Percentiles rank a stretch among this genome's conserved stretches.
Evolutionary conservation across 169 alveolate species (phyloP).

Genomic region (Babesia microti): DNA sequence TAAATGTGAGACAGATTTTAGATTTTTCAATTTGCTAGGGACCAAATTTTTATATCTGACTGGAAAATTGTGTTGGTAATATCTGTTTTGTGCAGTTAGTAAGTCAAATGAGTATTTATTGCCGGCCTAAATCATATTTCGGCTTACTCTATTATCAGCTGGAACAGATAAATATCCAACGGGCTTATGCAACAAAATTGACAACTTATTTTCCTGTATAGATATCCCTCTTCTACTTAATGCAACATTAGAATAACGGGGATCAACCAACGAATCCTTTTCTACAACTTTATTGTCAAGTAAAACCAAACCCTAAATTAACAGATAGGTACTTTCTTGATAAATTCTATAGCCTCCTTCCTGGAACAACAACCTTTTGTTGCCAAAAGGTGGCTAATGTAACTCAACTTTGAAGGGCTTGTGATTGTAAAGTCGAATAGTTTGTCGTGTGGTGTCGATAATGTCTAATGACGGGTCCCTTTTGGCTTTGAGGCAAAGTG

Average conservation of each 20-base stretch:
- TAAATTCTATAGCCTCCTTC: no score
- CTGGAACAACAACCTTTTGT: no score
- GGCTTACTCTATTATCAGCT: conserved; percentile 5
- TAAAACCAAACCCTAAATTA: conserved; percentile 13
- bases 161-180: conserved; percentile 29
- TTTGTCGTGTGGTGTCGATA: no score
- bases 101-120: conserved; percentile 25
- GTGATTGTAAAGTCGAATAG: no score
- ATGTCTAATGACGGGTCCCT: no score
- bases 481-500: no score
- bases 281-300: conserved; percentile 7
- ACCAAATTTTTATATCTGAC: conserved; percentile 4
- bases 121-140: background rate
- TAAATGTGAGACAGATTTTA: conserved; percentile 28
- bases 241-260: conserved; percentile 1
- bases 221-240: conserved; percentile 1
- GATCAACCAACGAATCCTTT: conserved; percentile 3
- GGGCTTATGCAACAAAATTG: conserved; percentile 39
- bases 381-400: no score
- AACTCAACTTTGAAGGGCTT: no score
- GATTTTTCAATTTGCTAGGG: conserved; percentile 13
- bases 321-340: background rate
- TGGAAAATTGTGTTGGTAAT: conserved; percentile 20
- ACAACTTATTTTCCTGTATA: conserved; percentile 7
- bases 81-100: conserved; percentile 19